These are phyloP conservation scores for Uronychia binucleata DNA, from an alignment of 73 alveolate genomes.

Conservation along the genomic window DNA sequence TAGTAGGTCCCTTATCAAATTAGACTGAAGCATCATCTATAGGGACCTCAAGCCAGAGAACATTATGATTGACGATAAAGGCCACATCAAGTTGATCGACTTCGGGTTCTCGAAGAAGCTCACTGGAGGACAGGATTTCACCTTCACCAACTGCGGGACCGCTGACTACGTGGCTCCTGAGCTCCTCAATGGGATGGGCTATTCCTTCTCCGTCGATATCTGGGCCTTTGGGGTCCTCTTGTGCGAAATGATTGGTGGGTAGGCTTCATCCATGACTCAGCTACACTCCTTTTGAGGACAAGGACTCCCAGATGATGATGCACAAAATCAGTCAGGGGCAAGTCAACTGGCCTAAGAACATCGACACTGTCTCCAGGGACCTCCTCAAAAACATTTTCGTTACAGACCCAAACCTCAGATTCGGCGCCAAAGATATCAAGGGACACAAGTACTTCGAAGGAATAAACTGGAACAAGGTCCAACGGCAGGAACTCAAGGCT, in stretches of 20 bases:
- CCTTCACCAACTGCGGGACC: neutral
- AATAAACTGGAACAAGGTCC: neutral
- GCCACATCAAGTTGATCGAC: constrained; percentile 15
- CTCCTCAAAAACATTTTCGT: constrained; percentile 42
- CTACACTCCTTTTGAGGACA: constrained; percentile 27
- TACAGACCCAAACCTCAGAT: constrained; percentile 36
- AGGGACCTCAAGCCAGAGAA: neutral
- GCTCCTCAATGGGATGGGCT: neutral
- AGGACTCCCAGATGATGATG: constrained; percentile 14
- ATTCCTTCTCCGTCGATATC: neutral
- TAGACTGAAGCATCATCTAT: neutral
- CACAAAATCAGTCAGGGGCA: constrained; percentile 12
- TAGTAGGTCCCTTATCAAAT: neutral
- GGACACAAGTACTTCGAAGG: constrained; percentile 9
- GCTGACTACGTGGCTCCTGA: constrained; percentile 4
- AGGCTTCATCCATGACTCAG: neutral
- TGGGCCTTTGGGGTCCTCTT: neutral
- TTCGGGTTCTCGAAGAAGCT: constrained; percentile 14
- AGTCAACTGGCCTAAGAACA: constrained; percentile 42
- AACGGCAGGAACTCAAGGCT: neutral
- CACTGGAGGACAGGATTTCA: neutral
- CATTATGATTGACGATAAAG: neutral
- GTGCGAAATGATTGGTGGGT: neutral
- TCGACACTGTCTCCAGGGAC: constrained; percentile 34
- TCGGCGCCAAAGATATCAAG: constrained; percentile 25